Percentiles rank a stretch among this genome's conserved stretches.
These are phyloP conservation scores for Gonium pectorale DNA, from an alignment of 139 green algal species.

Conservation along the genomic window DNA sequence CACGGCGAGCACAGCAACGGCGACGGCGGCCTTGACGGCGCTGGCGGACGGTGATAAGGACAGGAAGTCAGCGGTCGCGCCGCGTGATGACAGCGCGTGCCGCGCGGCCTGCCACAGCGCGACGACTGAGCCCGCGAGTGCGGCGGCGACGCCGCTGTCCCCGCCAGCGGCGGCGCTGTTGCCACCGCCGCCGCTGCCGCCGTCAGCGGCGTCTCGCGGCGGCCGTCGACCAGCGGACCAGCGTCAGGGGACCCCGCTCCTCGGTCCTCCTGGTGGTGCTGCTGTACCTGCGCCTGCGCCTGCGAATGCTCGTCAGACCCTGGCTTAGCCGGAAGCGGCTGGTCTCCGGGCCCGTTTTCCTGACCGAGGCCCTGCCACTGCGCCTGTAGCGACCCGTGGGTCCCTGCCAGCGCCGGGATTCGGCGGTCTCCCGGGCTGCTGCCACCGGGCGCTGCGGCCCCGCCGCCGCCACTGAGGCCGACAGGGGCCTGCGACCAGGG, in stretches of 20 bases:
- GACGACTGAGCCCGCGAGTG: neutral
- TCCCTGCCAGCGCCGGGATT: no score
- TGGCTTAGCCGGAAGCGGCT: neutral
- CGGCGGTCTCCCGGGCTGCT: neutral
- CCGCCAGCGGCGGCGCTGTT: neutral
- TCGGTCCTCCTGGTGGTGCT: neutral
- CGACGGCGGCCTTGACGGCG: neutral
- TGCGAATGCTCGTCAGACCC: neutral
- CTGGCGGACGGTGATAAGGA: neutral
- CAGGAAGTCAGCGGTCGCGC: neutral
- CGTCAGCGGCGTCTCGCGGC: neutral
- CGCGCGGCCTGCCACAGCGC: neutral
- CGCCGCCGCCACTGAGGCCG: neutral
- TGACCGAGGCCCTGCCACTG: no score
- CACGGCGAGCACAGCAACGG: slow-evolving; percentile 2
- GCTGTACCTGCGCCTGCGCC: neutral
- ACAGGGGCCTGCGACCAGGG: neutral
- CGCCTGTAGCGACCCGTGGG: no score
- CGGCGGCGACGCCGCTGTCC: neutral
- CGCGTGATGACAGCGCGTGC: neutral
- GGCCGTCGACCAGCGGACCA: no score
- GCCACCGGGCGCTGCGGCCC: neutral
- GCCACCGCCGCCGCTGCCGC: neutral
- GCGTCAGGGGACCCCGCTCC: no score
- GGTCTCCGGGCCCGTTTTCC: no score